Evolutionary conservation across 2,329 filamentous ascomycete species (phyloP).

Genomic region (Colletotrichum zoysiae): DNA sequence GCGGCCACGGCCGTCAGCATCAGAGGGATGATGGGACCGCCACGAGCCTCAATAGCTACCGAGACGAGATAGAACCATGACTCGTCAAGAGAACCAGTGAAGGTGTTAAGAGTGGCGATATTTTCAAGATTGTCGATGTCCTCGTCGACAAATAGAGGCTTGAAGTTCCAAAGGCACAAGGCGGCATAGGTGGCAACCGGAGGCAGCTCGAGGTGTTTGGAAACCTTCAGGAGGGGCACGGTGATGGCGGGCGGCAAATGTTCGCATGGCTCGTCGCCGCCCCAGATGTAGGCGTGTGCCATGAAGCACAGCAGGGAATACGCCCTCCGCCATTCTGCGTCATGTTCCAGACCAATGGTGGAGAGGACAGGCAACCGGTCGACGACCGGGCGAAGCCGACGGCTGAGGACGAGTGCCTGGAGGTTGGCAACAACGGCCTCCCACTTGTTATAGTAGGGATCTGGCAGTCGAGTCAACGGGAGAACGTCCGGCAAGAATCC

Average conservation of each 20-base stretch:
- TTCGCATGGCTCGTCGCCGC: conserved; percentile 85
- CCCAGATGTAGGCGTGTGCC: conserved; percentile 96
- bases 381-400: conserved; percentile 82
- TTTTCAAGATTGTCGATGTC: conserved; percentile 87
- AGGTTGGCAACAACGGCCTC: conserved; percentile 88
- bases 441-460: conserved; percentile 96
- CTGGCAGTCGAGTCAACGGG: conserved; percentile 83
- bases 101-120: conserved; percentile 87
- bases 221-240: conserved; percentile 83
- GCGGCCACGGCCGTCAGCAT: conserved; percentile 91
- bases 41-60: conserved; percentile 93
- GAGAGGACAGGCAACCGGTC: conserved; percentile 86
- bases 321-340: conserved; percentile 92
- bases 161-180: conserved; percentile 96
- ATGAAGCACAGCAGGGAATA: conserved; percentile 93
- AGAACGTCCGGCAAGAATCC: conserved; percentile 89
- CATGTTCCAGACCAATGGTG: conserved; percentile 82
- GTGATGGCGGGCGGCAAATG: conserved; percentile 84
- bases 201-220: conserved; percentile 83
- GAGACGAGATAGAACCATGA: conserved; percentile 99
- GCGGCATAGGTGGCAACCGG: conserved; percentile 95
- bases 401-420: conserved; percentile 87
- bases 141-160: conserved; percentile 88
- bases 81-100: conserved; percentile 94
- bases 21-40: conserved; percentile 85